A percentile compares a stretch with the other conserved stretches of the same genome.
These are phyloP conservation scores for Trametes cingulata DNA, from an alignment of 768 basidiomycete species.

Conservation along the genomic window DNA sequence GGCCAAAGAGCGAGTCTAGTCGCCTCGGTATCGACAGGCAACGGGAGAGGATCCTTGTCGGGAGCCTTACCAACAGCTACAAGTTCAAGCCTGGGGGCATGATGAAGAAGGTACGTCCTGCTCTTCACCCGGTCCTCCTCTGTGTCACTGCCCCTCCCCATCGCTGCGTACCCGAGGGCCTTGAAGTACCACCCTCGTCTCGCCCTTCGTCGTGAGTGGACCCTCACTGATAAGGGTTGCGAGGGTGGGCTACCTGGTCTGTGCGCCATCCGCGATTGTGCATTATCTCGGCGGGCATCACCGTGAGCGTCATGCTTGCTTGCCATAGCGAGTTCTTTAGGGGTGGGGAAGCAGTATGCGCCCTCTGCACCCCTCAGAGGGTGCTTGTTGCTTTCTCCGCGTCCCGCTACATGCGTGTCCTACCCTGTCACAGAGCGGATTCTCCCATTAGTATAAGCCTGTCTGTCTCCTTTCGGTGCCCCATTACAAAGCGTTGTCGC, in stretches of 20 bases:
- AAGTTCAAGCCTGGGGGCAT: conserved; percentile 92
- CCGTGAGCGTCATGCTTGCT: conserved; percentile 1
- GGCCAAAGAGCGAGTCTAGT: conserved; percentile 57
- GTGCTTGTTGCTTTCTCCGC: background rate
- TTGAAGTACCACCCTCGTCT: background rate
- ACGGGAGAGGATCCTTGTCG: conserved; percentile 80
- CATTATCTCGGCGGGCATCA: conserved; percentile 7
- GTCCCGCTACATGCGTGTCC: no score
- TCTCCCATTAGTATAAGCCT: no score
- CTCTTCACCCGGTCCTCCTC: background rate
- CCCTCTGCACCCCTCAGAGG: background rate
- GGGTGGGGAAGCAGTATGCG: background rate
- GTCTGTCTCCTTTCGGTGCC: no score
- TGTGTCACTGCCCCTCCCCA: background rate
- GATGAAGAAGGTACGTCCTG: conserved; percentile 86
- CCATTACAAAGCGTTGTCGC: no score
- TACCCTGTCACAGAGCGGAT: no score
- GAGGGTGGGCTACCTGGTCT: background rate
- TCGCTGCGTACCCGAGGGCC: background rate
- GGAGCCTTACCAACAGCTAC: conserved; percentile 89
- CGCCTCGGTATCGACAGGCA: conserved; percentile 60
- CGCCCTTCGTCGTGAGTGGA: background rate
- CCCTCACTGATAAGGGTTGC: conserved; percentile 8
- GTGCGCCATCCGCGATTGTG: background rate
- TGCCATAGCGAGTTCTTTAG: background rate